These are phyloP conservation scores for Salvia hispanica DNA, from an alignment of 257 asterid genomes.

Conservation along the genomic window DNA sequence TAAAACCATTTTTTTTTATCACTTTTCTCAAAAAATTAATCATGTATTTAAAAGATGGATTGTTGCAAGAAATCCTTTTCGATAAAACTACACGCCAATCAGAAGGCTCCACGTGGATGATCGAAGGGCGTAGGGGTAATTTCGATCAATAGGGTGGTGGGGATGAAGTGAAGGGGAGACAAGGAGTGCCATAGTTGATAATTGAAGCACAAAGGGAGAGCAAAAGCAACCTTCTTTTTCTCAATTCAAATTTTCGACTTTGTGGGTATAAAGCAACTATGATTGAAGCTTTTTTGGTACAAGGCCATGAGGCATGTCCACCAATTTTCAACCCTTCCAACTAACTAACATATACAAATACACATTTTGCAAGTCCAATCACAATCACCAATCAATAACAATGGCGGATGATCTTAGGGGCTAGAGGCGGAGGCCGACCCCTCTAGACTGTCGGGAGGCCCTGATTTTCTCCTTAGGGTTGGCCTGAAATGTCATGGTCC, in stretches of 20 bases:
- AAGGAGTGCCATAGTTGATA: conserved; percentile 39
- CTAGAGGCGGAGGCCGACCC: too few relatives aligned
- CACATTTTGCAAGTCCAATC: conserved; percentile 1
- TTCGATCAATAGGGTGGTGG: not conserved
- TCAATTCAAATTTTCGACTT: not conserved
- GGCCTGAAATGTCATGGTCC: too few relatives aligned
- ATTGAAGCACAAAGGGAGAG: conserved; percentile 35
- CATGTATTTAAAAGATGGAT: not conserved
- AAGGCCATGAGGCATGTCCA: conserved; percentile 49
- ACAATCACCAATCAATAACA: not conserved
- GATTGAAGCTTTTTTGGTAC: conserved; percentile 41
- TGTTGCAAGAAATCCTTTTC: not conserved
- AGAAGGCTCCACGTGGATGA: conserved; percentile 4
- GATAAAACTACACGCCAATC: conserved; percentile 20
- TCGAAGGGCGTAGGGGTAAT: conserved; percentile 22
- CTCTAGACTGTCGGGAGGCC: too few relatives aligned
- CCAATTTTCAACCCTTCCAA: conserved; percentile 16
- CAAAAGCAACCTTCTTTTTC: conserved; percentile 35
- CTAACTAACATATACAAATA: not conserved
- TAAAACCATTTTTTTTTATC: conserved; percentile 23
- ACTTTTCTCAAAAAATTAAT: conserved; percentile 27
- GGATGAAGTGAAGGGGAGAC: conserved; percentile 28
- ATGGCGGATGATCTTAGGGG: too few relatives aligned
- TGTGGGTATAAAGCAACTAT: conserved; percentile 38
- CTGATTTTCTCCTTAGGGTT: too few relatives aligned